Evolutionary conservation across 805 yeast genomes (phyloP), one percentile per base, ranked within the genome.

Genomic region (Ogataea henricii): DNA sequence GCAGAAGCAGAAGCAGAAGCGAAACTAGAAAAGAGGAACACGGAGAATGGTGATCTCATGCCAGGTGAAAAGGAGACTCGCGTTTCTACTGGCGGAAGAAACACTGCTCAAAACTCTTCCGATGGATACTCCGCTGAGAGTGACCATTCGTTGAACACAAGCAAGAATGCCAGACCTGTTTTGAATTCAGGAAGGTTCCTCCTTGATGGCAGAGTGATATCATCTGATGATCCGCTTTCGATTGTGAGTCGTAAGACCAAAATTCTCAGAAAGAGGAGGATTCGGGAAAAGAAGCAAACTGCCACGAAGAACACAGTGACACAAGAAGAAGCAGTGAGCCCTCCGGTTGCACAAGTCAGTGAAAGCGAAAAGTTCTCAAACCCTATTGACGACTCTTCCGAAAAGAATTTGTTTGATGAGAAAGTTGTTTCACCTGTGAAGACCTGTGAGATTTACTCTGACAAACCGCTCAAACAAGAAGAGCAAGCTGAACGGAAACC

Each of bases 91-190:
- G n/a, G n/a, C n/a, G n/a, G n/a, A n/a, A n/a, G n/a, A n/a, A n/a
- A n/a, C n/a, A n/a, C 18, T 16, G 21, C n/a, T 9, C 35, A 40
- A 26, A 35, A 38, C 27, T 21, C 35, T 18, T n/a, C 35, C n/a
- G 32, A 52, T 34, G 48, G 36, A 23, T 5, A 42, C 42, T 27
- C 41, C 40, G 23, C 43, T 32, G 33, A 47, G 38, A 17, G 14
- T 44, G 35, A 32, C 7, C 21, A 9, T 65, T 60, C n/a, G 60
- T 49, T 14, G 64, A 59, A 7, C 56, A 51, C 3, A 65, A 57
- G 21, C 57, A 56, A 25, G 54, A 33, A n/a, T 18, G 32, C 43
- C 14, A 39, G 21, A 25, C 22, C 10, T 14, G 22, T 13, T 9
- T 32, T 32, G 21, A 16, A 14, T 17, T 32, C 35, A 3, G 42